A percentile compares a stretch with the other conserved stretches of the same genome.
Conservation (phyloP, 2,329 filamentous ascomycete genomes). For the Colletotrichum cordylinicola region DNA sequence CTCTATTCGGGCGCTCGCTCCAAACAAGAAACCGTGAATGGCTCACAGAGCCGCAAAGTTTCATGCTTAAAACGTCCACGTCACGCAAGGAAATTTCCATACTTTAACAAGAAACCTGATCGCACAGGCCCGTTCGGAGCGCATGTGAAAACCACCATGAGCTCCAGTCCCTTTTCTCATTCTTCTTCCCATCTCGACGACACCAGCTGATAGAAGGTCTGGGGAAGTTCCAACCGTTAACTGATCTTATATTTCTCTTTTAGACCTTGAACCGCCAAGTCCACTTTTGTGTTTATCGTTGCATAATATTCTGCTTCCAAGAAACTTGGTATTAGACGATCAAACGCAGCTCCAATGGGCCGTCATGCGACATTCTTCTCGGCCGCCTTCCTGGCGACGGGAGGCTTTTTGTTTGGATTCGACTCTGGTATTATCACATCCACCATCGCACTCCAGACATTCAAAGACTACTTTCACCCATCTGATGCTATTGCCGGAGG, state of each 20-base stretch:
- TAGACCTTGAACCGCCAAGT: not conserved
- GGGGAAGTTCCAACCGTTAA: not conserved
- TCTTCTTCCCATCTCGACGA: not conserved
- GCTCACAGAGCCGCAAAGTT: constrained; percentile 9
- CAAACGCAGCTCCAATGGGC: constrained; percentile 8
- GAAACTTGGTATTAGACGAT: not conserved
- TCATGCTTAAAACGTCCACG: constrained; percentile 11
- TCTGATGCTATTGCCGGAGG: constrained; percentile 27
- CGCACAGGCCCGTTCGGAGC: not conserved
- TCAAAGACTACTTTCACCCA: constrained; percentile 50
- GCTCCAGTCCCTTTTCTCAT: not conserved
- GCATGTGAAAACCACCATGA: not conserved
- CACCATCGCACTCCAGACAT: constrained; percentile 29
- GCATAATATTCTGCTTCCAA: not conserved
- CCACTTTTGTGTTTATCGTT: not conserved
- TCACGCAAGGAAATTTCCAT: not conserved
- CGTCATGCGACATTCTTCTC: constrained; percentile 22
- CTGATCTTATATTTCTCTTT: not conserved
- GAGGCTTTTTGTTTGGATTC: constrained; percentile 46
- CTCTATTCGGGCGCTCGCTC: not conserved
- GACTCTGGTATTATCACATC: constrained; percentile 52
- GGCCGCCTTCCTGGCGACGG: constrained; percentile 30
- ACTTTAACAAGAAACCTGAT: not conserved
- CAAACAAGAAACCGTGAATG: constrained; percentile 10
- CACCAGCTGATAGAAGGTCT: not conserved